These are phyloP conservation scores for Inonotus hispidus DNA, from an alignment of 1,284 basidiomycete genomes.

Conservation along the genomic window DNA sequence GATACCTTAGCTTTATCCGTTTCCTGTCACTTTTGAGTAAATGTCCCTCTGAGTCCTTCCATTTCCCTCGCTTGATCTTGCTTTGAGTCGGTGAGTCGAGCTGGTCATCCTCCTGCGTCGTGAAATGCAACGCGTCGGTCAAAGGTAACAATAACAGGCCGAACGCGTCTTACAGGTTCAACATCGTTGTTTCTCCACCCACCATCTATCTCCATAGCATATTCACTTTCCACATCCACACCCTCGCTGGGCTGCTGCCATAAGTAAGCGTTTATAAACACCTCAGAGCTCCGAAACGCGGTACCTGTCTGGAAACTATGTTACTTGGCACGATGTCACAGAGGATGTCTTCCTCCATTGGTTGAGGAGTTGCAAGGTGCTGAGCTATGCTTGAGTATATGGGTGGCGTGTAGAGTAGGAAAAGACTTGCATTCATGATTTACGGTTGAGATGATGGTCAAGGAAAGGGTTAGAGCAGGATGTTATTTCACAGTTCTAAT, in stretches of 20 bases:
- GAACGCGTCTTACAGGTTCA: constrained; percentile 33
- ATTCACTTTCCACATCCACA: constrained; percentile 61
- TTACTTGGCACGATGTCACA: constrained; percentile 80
- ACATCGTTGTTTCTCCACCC: constrained; percentile 58
- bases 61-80: constrained; percentile 53
- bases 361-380: constrained; percentile 17
- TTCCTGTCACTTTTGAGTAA: constrained; percentile 63
- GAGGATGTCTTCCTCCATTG: constrained; percentile 67
- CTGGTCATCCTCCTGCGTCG: constrained; percentile 26
- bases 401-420: background rate
- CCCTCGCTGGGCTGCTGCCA: constrained; percentile 61
- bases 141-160: constrained; percentile 1
- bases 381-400: background rate
- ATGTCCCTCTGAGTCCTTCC: constrained; percentile 64
- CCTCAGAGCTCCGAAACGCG: background rate
- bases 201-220: constrained; percentile 49
- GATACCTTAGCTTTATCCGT: constrained; percentile 80
- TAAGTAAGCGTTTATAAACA: constrained; percentile 15
- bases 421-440: constrained; percentile 5
- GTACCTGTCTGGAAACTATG: constrained; percentile 74
- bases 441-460: background rate
- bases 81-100: constrained; percentile 36
- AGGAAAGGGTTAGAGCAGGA: background rate
- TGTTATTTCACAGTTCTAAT: background rate
- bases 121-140: constrained; percentile 7